Conservation (phyloP, 306 rosid genomes). For the Prunus fruticosa region DNA sequence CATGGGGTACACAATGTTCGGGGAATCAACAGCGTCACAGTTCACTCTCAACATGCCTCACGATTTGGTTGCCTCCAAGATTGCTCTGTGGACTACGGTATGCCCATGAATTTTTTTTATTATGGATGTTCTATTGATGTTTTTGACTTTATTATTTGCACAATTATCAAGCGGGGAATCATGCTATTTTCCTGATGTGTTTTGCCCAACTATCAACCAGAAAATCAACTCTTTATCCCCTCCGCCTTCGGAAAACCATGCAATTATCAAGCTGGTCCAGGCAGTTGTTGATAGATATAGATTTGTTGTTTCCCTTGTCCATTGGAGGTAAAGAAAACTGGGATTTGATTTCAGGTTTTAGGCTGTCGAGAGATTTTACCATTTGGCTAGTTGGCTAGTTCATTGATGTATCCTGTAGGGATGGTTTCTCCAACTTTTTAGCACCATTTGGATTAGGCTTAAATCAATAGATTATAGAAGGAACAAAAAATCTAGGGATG, state of each 20-base stretch:
- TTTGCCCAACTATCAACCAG: too few relatives aligned
- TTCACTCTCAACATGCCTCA: slow-evolving; percentile 95
- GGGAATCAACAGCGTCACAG: slow-evolving; percentile 74
- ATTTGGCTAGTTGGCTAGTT: neutral
- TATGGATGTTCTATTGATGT: neutral
- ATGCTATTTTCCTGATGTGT: too few relatives aligned
- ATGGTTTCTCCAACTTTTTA: neutral
- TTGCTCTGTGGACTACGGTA: slow-evolving; percentile 99
- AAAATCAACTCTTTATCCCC: too few relatives aligned
- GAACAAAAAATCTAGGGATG: too few relatives aligned
- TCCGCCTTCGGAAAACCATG: too few relatives aligned
- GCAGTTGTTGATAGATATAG: too few relatives aligned
- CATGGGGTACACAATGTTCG: slow-evolving; percentile 96
- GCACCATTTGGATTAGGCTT: neutral
- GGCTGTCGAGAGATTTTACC: neutral
- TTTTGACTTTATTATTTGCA: neutral
- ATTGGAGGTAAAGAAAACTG: too few relatives aligned
- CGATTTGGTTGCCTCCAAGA: slow-evolving; percentile 76
- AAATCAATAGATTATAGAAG: neutral
- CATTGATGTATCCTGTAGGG: neutral
- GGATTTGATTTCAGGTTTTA: neutral
- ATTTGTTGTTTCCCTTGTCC: too few relatives aligned
- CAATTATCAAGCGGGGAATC: neutral
- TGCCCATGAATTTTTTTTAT: neutral
- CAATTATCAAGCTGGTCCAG: too few relatives aligned